phyloP scores from a whole-genome alignment of 345 rosid species.

The Isatis tinctoria region DNA sequence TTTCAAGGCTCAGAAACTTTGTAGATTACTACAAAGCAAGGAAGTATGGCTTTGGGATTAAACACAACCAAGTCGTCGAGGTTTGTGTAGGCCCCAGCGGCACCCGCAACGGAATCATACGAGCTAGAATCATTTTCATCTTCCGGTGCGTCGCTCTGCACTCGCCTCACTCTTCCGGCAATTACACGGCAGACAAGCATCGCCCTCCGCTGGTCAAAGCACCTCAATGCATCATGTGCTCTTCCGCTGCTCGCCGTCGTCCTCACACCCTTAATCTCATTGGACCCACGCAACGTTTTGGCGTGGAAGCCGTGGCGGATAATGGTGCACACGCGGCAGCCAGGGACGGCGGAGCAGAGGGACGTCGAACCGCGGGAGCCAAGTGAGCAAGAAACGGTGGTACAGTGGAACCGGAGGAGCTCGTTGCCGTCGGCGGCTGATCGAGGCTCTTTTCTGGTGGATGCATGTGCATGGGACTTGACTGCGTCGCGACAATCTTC shows the following conservation, averaged over 20 bases:
- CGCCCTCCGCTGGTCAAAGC: constrained; percentile 59
- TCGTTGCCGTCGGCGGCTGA: constrained; percentile 89
- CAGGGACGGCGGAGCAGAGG: constrained; percentile 62
- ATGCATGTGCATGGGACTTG: constrained; percentile 48
- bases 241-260: constrained; percentile 82
- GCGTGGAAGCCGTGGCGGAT: constrained; percentile 72
- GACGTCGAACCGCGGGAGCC: constrained; percentile 63
- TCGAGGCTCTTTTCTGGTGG: constrained; percentile 59
- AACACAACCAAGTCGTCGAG: constrained; percentile 65
- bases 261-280: constrained; percentile 41
- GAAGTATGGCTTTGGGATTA: constrained; percentile 73
- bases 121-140: constrained; percentile 34
- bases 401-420: constrained; percentile 78
- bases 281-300: constrained; percentile 30
- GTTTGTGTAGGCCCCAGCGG: constrained; percentile 53
- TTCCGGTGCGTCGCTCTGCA: constrained; percentile 41
- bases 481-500: constrained; percentile 80
- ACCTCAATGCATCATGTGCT: constrained; percentile 60
- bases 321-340: constrained; percentile 74
- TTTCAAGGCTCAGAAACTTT: constrained; percentile 23
- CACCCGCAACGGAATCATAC: constrained; percentile 68
- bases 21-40: constrained; percentile 82
- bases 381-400: constrained; percentile 57
- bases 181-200: constrained; percentile 88
- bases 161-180: constrained; percentile 65